These are phyloP conservation scores for Fraxinus latifolia DNA, from an alignment of 305 asterid genomes.

Conservation along the genomic window DNA sequence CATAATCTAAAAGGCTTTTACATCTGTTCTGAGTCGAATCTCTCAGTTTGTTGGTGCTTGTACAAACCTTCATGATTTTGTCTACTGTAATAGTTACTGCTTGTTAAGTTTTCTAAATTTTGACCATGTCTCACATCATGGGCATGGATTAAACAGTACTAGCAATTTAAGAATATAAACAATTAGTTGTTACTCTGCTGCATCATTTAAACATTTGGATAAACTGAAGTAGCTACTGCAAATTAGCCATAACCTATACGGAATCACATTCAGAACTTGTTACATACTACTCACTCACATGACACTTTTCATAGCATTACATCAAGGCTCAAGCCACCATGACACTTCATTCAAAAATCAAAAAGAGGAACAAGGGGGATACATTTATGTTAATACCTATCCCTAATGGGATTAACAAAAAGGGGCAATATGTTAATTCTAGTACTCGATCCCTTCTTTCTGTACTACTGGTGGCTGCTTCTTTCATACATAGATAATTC, in stretches of 20 bases:
- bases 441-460: neutral
- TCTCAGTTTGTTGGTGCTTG: slow-evolving; percentile 8
- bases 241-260: neutral
- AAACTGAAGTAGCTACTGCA: neutral
- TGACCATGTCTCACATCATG: neutral
- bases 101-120: slow-evolving; percentile 6
- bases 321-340: neutral
- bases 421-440: neutral
- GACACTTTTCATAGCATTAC: neutral
- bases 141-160: neutral
- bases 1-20: neutral
- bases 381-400: neutral
- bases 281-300: neutral
- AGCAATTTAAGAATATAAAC: neutral
- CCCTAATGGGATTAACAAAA: neutral
- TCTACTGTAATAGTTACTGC: neutral
- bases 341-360: neutral
- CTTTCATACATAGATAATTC: neutral
- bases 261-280: neutral
- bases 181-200: neutral
- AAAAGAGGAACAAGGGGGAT: neutral
- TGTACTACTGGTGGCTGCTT: neutral
- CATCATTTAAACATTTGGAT: neutral
- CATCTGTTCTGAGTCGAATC: neutral
- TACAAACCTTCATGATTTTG: neutral